Conservation (phyloP, 805 yeast genomes). For the Lipomyces lipofer region DNA sequence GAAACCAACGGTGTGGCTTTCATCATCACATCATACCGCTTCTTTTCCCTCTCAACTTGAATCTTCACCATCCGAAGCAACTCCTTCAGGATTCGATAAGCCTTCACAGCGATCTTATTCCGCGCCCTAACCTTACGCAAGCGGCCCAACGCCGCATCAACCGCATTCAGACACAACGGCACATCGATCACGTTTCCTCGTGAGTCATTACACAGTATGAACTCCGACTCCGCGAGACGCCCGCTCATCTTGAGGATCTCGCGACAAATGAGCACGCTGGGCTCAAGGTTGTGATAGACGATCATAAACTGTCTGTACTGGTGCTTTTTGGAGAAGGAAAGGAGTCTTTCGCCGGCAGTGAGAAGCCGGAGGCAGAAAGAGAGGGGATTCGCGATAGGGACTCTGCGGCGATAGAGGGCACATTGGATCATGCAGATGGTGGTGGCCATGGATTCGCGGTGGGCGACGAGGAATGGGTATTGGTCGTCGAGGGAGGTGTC, state of each 20-base stretch:
- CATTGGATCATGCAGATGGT: constrained; percentile 28
- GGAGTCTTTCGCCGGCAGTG: constrained; percentile 24
- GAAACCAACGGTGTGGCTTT: not conserved
- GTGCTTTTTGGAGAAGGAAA: constrained; percentile 8
- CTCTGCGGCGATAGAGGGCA: constrained; percentile 26
- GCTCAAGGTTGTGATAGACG: constrained; percentile 29
- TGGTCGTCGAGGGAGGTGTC: constrained; percentile 24
- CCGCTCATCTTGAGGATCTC: constrained; percentile 28
- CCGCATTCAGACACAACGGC: constrained; percentile 21
- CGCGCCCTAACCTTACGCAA: constrained; percentile 12
- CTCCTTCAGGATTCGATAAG: constrained; percentile 25
- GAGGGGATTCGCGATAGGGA: constrained; percentile 25
- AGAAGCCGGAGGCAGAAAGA: constrained; percentile 27
- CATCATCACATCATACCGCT: constrained; percentile 6
- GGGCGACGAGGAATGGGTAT: constrained; percentile 19
- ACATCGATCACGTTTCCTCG: constrained; percentile 26
- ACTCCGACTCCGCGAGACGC: constrained; percentile 21
- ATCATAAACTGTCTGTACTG: constrained; percentile 30
- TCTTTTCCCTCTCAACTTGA: constrained; percentile 27
- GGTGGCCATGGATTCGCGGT: constrained; percentile 25
- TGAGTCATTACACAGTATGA: constrained; percentile 22
- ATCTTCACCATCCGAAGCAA: constrained; percentile 25
- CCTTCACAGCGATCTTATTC: constrained; percentile 26
- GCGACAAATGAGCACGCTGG: constrained; percentile 27
- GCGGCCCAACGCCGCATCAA: constrained; percentile 21